Evolutionary conservation across 148 eudicot species (phyloP), one percentile per base, ranked within the genome.

Genomic region (Dianthus caryophyllus): DNA sequence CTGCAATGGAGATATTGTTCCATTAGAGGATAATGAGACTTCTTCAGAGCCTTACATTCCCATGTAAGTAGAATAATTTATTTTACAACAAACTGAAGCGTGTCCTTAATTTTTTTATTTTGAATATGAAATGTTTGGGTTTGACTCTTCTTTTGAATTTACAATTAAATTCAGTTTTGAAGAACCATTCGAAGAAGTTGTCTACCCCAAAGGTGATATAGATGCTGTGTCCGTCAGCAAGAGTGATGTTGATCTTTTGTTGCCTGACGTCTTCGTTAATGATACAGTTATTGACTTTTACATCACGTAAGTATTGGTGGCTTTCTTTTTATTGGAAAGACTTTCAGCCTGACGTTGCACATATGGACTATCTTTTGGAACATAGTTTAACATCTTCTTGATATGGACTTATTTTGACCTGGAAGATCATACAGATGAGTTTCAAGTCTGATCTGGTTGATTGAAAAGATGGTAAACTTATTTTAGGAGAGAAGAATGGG

Each of bases 201-300:
- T 90, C 65, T 94, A 94, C 77, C 99, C 97, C 6, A 76, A 90
- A 78, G 99, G 99, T 56, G 99, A 88, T 67, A 65, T 72, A 65
- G 97, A 94, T 90, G 90, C 99, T 65, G 97, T 94, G 66, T 84
- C 90, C 29, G 85, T 94, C 47, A 81, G 89, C 78, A 94, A 88
- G 81, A 82, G 90, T 73, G 99, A 94, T 67, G 83, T 90, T 50
- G 99, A 88, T 78, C 71, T 88, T 44, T 80, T 94, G 70, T 80
- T 75, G 60, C 99, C 99, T 15, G 97, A 90, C 69, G 83, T 78
- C 39, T 94, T 88, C 76, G 70, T 94, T 67, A 94, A 94, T 55
- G 99, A 94, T 66, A 94, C 97, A 36, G 86, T 94, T 61, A 88
- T 94, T 56, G 99, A 94, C 79, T 94, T 94, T 55, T 94, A 94